Evolutionary conservation across 1,139 yeast species (phyloP).

Genomic region (Hyphopichia khmerensis): DNA sequence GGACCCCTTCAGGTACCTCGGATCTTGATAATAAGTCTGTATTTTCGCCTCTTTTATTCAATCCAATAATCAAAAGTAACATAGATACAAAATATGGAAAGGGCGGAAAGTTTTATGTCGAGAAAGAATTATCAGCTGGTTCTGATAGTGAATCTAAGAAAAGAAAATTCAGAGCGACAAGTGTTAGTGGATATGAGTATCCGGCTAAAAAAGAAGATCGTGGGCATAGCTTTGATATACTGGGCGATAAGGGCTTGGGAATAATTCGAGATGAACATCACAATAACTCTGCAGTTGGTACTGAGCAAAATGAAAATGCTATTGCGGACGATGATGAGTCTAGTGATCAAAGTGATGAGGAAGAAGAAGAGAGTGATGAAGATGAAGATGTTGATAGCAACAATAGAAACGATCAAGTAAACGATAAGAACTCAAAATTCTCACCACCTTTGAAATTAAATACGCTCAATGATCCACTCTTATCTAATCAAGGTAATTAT

Average conservation of each 20-base stretch:
- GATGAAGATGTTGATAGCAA: conserved; percentile 25
- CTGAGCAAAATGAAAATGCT: conserved; percentile 3
- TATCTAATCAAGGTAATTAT: not conserved
- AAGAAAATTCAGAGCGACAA: conserved; percentile 36
- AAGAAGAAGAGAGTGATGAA: conserved; percentile 30
- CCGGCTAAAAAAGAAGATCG: conserved; percentile 13
- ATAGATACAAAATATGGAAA: conserved; percentile 80
- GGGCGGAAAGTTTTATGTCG: conserved; percentile 82
- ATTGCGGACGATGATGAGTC: conserved; percentile 12
- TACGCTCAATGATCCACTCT: conserved; percentile 17
- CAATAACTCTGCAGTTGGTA: not conserved
- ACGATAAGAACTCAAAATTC: conserved; percentile 13
- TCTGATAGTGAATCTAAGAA: conserved; percentile 22
- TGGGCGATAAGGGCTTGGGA: conserved; percentile 11
- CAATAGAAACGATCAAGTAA: conserved; percentile 8
- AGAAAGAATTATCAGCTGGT: conserved; percentile 28
- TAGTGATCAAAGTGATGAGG: conserved; percentile 13
- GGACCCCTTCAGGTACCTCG: conserved; percentile 1
- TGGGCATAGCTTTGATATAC: not conserved
- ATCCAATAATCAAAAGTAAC: conserved; percentile 70
- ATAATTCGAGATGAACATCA: conserved; percentile 1
- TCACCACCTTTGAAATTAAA: conserved; percentile 34
- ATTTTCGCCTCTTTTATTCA: conserved; percentile 78
- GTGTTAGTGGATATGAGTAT: conserved; percentile 37
- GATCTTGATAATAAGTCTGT: conserved; percentile 39